phyloP scores from a whole-genome alignment of 2,329 filamentous ascomycete species.

The Penicillium sp. region DNA sequence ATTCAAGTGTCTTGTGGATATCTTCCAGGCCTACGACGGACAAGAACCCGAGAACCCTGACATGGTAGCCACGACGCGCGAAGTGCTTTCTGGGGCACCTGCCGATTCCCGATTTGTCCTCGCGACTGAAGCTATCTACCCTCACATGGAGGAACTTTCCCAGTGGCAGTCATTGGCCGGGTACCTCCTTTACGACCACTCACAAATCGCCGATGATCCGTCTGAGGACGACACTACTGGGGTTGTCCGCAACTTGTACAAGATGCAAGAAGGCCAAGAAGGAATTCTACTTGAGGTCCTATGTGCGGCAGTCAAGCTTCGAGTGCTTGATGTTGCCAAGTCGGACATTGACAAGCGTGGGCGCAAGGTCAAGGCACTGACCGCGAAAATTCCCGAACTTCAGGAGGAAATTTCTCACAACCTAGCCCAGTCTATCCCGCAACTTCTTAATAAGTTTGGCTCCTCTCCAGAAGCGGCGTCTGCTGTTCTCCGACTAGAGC shows the following conservation, averaged over 20 bases:
- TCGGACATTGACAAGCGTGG: slow-evolving; percentile 59
- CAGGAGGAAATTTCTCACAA: slow-evolving; percentile 79
- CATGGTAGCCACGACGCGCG: slow-evolving; percentile 32
- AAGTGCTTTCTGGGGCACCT: slow-evolving; percentile 62
- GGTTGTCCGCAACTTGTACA: slow-evolving; percentile 72
- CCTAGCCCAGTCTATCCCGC: slow-evolving; percentile 78
- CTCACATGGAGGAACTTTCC: slow-evolving; percentile 76
- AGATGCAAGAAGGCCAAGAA: slow-evolving; percentile 77
- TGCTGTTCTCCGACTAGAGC: slow-evolving; percentile 81
- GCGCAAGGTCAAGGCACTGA: slow-evolving; percentile 63
- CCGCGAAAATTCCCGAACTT: slow-evolving; percentile 66
- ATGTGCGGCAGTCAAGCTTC: slow-evolving; percentile 77
- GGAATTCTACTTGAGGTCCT: slow-evolving; percentile 84
- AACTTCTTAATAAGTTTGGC: slow-evolving; percentile 88
- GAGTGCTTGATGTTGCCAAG: slow-evolving; percentile 69
- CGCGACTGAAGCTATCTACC: slow-evolving; percentile 83
- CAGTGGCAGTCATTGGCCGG: slow-evolving; percentile 89
- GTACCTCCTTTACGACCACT: slow-evolving; percentile 92
- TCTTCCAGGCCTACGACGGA: slow-evolving; percentile 78
- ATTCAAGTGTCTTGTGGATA: slow-evolving; percentile 86
- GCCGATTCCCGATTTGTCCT: slow-evolving; percentile 83
- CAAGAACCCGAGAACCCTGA: slow-evolving; percentile 52
- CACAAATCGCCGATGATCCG: slow-evolving; percentile 59
- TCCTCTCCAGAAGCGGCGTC: slow-evolving; percentile 86
- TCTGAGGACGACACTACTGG: slow-evolving; percentile 64